phyloP scores from a whole-genome alignment of 192 early-diverging fungal species.

The Gonapodya sp. region DNA sequence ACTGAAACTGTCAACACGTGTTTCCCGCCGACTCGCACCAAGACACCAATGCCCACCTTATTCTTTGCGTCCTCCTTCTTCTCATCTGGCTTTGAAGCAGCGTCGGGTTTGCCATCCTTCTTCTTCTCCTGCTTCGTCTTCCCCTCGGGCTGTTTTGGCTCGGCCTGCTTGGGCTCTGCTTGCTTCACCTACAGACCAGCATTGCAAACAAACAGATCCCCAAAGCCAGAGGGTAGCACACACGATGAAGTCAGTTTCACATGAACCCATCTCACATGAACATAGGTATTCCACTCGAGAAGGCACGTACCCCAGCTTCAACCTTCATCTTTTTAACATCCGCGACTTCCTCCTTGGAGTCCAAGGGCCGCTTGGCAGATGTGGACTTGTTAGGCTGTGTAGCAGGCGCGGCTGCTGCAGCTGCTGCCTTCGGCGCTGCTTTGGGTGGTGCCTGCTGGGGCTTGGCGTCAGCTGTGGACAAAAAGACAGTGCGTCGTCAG shows the following conservation, averaged over 20 bases:
- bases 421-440: too few species aligned
- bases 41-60: too few species aligned
- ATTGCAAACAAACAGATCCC: too few species aligned
- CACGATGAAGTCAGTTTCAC: background rate
- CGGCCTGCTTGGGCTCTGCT: background rate
- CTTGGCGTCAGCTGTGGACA: too few species aligned
- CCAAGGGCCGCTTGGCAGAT: background rate
- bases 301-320: background rate
- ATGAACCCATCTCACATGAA: background rate
- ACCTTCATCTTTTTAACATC: background rate
- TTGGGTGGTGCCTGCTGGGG: too few species aligned
- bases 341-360: background rate
- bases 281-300: background rate
- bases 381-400: background rate
- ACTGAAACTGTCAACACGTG: background rate
- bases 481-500: too few species aligned
- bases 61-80: background rate
- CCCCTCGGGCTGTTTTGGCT: background rate
- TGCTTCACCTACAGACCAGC: background rate
- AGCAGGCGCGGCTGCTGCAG: background rate
- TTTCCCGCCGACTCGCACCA: too few species aligned
- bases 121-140: background rate
- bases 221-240: background rate
- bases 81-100: background rate
- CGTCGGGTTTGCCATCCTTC: background rate